Evolutionary conservation across 805 yeast species (phyloP), one percentile per base, ranked within the genome.

Genomic region (Blastobotrys chiropterorum): DNA sequence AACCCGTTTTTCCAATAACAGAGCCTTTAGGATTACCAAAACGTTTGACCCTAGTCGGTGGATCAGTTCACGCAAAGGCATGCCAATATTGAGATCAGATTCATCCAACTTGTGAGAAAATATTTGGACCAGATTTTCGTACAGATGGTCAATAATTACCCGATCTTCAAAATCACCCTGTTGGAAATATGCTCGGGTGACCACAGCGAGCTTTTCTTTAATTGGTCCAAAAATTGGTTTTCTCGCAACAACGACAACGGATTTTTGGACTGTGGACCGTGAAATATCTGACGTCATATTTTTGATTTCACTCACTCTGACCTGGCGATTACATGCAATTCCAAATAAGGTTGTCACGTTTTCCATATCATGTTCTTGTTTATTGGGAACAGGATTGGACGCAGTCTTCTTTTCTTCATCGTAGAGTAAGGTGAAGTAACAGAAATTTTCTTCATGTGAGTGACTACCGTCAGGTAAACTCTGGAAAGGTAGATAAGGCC

Each of bases 401-500:
- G 80, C 72, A 21, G 60, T 60, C 17, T 72, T 68, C 30, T 67
- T 68, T 22, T 71, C 68, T 49, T 80, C 81, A 64, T 89, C 89
- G 63, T 81, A 86, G 3, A 85, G 76, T 44, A 92, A 71, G 20
- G 96, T 90, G 69, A 92, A 92, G 64, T 88, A 88, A 20, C 96
- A 84, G 63, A 90, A 89, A 0, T 96, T 90, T 67, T 94, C 98
- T 64, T 90, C 95, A 64, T 83, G 92, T 19, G 90, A 76, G 66
- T 94, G 99, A 1, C 95, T 84, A 3, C 98, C 98, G 68, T 94
- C 99, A 0, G 99, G 98, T 19, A 94, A 71, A 1, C 97, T 95
- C 65, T 90, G 97, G 63, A 94, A 94, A 2, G 99, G 95, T 42
- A 94, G 69, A 62, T 84, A 82, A 8, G 94, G 90, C 90, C 97